These are phyloP conservation scores for Dictyostelium purpureum DNA, from an alignment of 78 protist genomes.

Conservation along the genomic window DNA sequence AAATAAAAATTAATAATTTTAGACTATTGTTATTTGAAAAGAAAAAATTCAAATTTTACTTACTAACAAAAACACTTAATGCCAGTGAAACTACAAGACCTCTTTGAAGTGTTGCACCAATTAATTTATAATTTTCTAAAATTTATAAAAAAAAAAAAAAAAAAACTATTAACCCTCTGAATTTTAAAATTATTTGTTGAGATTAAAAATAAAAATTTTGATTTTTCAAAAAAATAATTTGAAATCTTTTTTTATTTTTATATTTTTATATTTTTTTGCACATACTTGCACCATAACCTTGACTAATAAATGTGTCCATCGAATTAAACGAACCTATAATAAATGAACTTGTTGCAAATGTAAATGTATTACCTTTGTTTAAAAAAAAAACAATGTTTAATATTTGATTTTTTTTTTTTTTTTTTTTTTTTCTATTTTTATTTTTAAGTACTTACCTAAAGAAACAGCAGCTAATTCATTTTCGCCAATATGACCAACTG, in stretches of 20 bases:
- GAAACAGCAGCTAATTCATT: slow-evolving; percentile 53
- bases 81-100: background rate
- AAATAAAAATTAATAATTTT: no score
- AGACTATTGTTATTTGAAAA: no score
- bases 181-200: background rate
- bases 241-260: background rate
- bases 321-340: slow-evolving; percentile 56
- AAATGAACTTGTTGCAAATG: slow-evolving; percentile 30
- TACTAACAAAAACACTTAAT: slow-evolving; percentile 16
- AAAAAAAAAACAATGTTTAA: no score
- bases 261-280: no score
- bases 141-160: background rate
- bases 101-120: slow-evolving; percentile 55
- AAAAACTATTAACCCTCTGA: background rate
- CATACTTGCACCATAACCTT: slow-evolving; percentile 65
- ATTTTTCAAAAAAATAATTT: no score
- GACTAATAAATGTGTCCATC: slow-evolving; percentile 64
- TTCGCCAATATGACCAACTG: slow-evolving; percentile 27
- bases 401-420: no score
- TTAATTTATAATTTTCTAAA: slow-evolving; percentile 35
- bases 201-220: background rate
- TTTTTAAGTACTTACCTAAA: no score
- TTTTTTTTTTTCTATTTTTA: no score
- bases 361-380: slow-evolving; percentile 48
- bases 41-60: background rate